A percentile compares a stretch with the other conserved stretches of the same genome.
phyloP scores from a whole-genome alignment of 2,329 filamentous ascomycete genomes.

The Helotiales sp. region DNA sequence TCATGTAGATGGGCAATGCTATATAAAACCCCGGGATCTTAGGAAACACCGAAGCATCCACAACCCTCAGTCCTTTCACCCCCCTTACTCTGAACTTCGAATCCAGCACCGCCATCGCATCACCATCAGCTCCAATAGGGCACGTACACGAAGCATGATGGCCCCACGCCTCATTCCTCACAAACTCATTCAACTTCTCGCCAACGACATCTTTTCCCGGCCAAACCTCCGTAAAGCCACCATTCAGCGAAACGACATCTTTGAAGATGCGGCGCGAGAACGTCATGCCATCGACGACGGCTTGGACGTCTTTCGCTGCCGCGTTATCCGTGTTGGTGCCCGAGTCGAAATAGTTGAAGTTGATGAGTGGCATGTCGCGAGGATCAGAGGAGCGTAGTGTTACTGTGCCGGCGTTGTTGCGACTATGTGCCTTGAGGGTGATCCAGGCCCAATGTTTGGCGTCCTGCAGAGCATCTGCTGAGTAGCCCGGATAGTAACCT shows the following conservation, averaged over 20 bases:
- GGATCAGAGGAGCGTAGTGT: conserved; percentile 66
- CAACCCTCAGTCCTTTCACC: conserved; percentile 39
- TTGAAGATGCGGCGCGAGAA: conserved; percentile 44
- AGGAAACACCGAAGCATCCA: conserved; percentile 60
- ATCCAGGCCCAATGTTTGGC: conserved; percentile 46
- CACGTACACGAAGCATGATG: conserved; percentile 8
- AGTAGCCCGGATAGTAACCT: conserved; percentile 51
- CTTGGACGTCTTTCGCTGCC: conserved; percentile 26
- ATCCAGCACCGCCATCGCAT: conserved; percentile 50
- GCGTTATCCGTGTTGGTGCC: conserved; percentile 40
- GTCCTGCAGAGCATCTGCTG: conserved; percentile 42
- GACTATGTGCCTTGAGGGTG: conserved; percentile 65
- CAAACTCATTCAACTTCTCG: conserved; percentile 51
- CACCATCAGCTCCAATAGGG: conserved; percentile 44
- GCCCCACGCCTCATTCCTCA: conserved; percentile 57
- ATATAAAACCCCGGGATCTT: conserved; percentile 57
- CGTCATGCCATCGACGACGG: conserved; percentile 29
- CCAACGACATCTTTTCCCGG: conserved; percentile 48
- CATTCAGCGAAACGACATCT: conserved; percentile 48
- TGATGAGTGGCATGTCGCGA: conserved; percentile 65
- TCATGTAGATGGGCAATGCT: conserved; percentile 58
- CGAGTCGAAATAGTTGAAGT: conserved; percentile 63
- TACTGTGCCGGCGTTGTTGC: conserved; percentile 66
- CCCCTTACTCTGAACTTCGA: conserved; percentile 44
- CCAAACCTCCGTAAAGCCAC: conserved; percentile 49